Conservation (phyloP, 2,329 filamentous ascomycete genomes). For the Didymellaceae sp. region DNA sequence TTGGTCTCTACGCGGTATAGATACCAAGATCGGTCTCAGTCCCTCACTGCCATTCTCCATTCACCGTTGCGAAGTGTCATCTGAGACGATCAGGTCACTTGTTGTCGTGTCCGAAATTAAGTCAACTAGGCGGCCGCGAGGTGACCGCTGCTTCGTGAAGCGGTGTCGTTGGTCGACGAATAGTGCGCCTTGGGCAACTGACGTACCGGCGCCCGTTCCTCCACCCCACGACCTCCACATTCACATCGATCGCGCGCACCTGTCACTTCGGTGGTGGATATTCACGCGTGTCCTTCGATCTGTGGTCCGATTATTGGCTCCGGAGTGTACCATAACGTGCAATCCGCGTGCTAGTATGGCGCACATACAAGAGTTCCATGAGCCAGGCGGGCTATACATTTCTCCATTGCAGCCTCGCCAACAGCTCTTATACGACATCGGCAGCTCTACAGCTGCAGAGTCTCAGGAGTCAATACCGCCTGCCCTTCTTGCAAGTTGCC, state of each 20-base stretch:
- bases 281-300: neutral
- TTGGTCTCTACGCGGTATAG: slow-evolving; percentile 26
- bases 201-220: slow-evolving; percentile 20
- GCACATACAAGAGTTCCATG: slow-evolving; percentile 18
- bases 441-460: neutral
- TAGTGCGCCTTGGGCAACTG: slow-evolving; percentile 29
- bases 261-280: slow-evolving; percentile 9
- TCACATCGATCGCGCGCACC: slow-evolving; percentile 24
- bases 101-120: slow-evolving; percentile 2
- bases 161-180: slow-evolving; percentile 30
- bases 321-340: neutral
- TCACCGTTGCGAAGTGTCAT: slow-evolving; percentile 15
- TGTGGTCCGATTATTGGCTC: slow-evolving; percentile 10
- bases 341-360: slow-evolving; percentile 23
- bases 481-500: slow-evolving; percentile 21
- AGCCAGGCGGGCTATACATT: slow-evolving; percentile 6
- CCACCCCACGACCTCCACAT: slow-evolving; percentile 22
- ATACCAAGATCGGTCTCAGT: slow-evolving; percentile 23
- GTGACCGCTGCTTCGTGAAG: slow-evolving; percentile 36
- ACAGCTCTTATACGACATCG: slow-evolving; percentile 2
- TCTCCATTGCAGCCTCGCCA: slow-evolving; percentile 11
- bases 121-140: slow-evolving; percentile 7
- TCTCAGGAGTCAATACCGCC: slow-evolving; percentile 22
- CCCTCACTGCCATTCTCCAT: slow-evolving; percentile 18
- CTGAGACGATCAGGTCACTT: neutral